A percentile compares a stretch with the other conserved stretches of the same genome.
Conservation (phyloP, 2,329 filamentous ascomycete genomes). For the Hymenoscyphus albidus region DNA sequence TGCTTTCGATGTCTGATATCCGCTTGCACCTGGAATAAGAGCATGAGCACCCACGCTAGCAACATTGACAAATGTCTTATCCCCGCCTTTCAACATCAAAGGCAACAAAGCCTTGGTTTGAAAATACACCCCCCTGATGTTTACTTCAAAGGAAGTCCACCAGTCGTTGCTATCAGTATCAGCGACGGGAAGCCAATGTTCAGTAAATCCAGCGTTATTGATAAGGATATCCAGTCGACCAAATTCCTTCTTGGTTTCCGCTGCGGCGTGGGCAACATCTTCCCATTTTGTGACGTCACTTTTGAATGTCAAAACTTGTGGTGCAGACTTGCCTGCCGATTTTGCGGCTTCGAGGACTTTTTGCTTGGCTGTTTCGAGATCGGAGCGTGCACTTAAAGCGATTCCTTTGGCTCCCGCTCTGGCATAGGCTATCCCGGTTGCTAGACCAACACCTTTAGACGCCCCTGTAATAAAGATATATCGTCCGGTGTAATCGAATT, state of each 20-base stretch:
- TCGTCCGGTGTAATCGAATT: slow-evolving; percentile 19
- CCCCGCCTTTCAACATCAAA: slow-evolving; percentile 26
- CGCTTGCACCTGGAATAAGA: slow-evolving; percentile 37
- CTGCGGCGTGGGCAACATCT: slow-evolving; percentile 15
- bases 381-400: slow-evolving; percentile 22
- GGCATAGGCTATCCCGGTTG: slow-evolving; percentile 25
- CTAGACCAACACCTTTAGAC: slow-evolving; percentile 26
- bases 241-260: slow-evolving; percentile 19
- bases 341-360: slow-evolving; percentile 23
- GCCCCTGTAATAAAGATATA: slow-evolving; percentile 27
- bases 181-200: slow-evolving; percentile 13
- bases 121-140: slow-evolving; percentile 23
- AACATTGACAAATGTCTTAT: slow-evolving; percentile 47
- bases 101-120: slow-evolving; percentile 22
- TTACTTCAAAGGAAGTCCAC: slow-evolving; percentile 27
- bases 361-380: slow-evolving; percentile 14
- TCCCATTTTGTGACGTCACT: slow-evolving; percentile 21
- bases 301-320: slow-evolving; percentile 20
- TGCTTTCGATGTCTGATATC: slow-evolving; percentile 48
- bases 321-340: slow-evolving; percentile 18
- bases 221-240: slow-evolving; percentile 27
- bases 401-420: slow-evolving; percentile 25
- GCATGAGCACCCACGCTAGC: slow-evolving; percentile 42
- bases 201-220: slow-evolving; percentile 27
- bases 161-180: slow-evolving; percentile 19